A percentile compares a stretch with the other conserved stretches of the same genome.
These are phyloP conservation scores for Tuber umbilicatum DNA, from an alignment of 495 filamentous ascomycete species.

Conservation along the genomic window DNA sequence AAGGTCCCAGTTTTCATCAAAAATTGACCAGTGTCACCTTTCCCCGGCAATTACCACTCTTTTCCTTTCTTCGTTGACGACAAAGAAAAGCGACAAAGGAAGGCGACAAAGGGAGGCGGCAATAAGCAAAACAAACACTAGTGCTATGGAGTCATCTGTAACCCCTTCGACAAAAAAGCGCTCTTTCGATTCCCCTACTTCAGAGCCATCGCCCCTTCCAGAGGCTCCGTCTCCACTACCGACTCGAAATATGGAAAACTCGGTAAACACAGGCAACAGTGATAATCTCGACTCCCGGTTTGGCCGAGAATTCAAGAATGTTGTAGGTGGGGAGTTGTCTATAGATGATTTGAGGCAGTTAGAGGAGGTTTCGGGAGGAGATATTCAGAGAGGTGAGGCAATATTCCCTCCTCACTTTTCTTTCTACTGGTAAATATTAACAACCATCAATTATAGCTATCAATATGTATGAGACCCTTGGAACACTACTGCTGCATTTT, in stretches of 20 bases:
- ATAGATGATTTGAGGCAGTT: conserved; percentile 38
- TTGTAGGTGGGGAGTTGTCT: conserved; percentile 41
- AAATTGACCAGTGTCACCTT: background rate
- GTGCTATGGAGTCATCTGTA: background rate
- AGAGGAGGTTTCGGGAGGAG: conserved; percentile 42
- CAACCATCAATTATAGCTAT: conserved; percentile 42
- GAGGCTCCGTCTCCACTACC: background rate
- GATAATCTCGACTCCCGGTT: conserved; percentile 15
- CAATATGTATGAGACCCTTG: conserved; percentile 42
- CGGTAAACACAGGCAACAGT: background rate
- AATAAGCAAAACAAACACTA: background rate
- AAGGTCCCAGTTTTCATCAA: background rate
- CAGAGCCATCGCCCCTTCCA: background rate
- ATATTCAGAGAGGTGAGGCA: conserved; percentile 46
- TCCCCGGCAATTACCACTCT: background rate
- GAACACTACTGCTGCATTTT: background rate
- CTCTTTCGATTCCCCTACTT: background rate
- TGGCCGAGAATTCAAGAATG: conserved; percentile 26
- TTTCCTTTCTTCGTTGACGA: background rate
- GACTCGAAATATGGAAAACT: background rate
- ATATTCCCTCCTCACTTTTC: background rate
- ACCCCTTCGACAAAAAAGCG: background rate
- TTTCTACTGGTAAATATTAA: background rate
- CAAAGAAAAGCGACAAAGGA: background rate
- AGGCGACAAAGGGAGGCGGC: background rate